phyloP scores from a whole-genome alignment of 1,284 basidiomycete genomes.

The Ustilago sp. region DNA sequence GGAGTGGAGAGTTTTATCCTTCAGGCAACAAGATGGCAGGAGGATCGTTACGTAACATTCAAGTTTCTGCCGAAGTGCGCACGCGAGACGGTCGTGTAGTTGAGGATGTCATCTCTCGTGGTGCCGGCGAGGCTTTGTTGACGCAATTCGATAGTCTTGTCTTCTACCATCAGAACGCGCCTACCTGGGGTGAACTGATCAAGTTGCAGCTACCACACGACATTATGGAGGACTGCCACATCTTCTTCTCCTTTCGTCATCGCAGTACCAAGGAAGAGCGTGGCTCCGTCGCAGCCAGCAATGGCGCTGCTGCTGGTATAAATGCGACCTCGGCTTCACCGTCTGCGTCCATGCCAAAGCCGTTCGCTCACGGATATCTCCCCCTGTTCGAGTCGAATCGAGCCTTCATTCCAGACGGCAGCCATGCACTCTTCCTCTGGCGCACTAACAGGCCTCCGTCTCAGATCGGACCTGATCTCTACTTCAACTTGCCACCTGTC shows the following conservation, averaged over 20 bases:
- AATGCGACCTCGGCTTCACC: slow-evolving; percentile 13
- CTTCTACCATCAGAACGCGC: slow-evolving; percentile 70
- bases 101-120: slow-evolving; percentile 82
- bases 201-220: slow-evolving; percentile 82
- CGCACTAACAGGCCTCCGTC: slow-evolving; percentile 47
- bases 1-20: slow-evolving; percentile 66
- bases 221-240: slow-evolving; percentile 82
- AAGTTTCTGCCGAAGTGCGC: slow-evolving; percentile 90
- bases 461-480: slow-evolving; percentile 75
- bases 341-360: slow-evolving; percentile 60
- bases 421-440: slow-evolving; percentile 77
- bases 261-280: slow-evolving; percentile 73
- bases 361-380: slow-evolving; percentile 92
- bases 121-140: slow-evolving; percentile 83
- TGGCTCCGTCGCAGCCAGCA: slow-evolving; percentile 22
- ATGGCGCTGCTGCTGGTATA: slow-evolving; percentile 11
- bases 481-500: slow-evolving; percentile 75
- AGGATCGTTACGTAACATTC: slow-evolving; percentile 75
- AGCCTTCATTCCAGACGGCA: slow-evolving; percentile 90
- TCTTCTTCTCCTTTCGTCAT: slow-evolving; percentile 93
- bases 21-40: slow-evolving; percentile 59
- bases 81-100: slow-evolving; percentile 80
- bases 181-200: slow-evolving; percentile 92
- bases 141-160: slow-evolving; percentile 89
- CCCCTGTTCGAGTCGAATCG: slow-evolving; percentile 84